A percentile compares a stretch with the other conserved stretches of the same genome.
phyloP scores from a whole-genome alignment of 2,329 filamentous ascomycete species.

The Fusarium sp. region DNA sequence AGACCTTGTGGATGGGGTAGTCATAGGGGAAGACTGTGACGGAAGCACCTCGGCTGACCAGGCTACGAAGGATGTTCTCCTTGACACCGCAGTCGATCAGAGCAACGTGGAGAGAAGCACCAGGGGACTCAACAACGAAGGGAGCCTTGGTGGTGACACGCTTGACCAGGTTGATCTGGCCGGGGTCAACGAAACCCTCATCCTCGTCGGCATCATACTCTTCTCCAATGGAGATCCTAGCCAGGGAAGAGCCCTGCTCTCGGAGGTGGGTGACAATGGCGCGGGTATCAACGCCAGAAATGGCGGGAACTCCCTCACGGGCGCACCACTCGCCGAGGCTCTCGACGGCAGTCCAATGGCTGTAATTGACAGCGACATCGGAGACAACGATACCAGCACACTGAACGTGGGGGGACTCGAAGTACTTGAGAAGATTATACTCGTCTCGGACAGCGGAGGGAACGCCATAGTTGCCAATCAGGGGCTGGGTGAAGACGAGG shows the following conservation, averaged over 20 bases:
- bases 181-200: constrained; percentile 93
- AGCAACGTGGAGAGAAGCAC: constrained; percentile 88
- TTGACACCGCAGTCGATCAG: constrained; percentile 99
- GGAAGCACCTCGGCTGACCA: constrained; percentile 90
- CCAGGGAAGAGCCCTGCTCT: constrained; percentile 95
- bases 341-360: constrained; percentile 98
- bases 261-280: constrained; percentile 95
- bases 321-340: constrained; percentile 94
- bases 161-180: constrained; percentile 95
- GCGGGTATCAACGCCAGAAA: constrained; percentile 96
- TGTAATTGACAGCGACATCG: constrained; percentile 92
- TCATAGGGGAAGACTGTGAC: constrained; percentile 96
- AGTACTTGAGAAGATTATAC: constrained; percentile 94
- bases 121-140: constrained; percentile 89
- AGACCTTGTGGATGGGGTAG: constrained; percentile 98
- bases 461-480: constrained; percentile 99
- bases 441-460: constrained; percentile 86
- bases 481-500: constrained; percentile 95
- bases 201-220: constrained; percentile 99
- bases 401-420: constrained; percentile 97
- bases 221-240: constrained; percentile 92
- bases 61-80: constrained; percentile 97
- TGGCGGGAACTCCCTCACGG: constrained; percentile 93
- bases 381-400: constrained; percentile 95
- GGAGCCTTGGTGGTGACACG: constrained; percentile 98